Conservation (phyloP, 2,329 filamentous ascomycete species). For the Fusarium domesticum region DNA sequence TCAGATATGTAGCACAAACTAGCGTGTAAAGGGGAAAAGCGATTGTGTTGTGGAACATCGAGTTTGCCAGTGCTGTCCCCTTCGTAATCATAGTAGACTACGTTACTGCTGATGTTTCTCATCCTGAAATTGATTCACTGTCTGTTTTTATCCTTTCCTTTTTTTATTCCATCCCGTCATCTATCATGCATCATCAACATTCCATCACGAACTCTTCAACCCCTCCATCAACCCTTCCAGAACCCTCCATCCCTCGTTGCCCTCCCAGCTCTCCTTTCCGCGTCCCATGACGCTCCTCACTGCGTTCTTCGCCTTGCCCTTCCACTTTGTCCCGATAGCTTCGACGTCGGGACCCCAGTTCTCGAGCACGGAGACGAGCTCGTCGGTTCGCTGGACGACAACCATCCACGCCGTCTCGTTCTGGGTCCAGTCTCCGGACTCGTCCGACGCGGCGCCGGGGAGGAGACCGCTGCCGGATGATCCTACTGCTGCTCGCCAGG, state of each 20-base stretch:
- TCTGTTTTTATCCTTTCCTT: slow-evolving; percentile 5
- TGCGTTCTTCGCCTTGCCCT: slow-evolving; percentile 81
- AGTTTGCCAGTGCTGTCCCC: no score
- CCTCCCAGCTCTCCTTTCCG: slow-evolving; percentile 81
- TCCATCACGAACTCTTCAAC: slow-evolving; percentile 38
- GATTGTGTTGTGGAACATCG: no score
- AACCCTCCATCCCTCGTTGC: slow-evolving; percentile 62
- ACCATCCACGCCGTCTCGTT: slow-evolving; percentile 64
- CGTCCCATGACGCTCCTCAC: slow-evolving; percentile 79
- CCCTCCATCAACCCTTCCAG: slow-evolving; percentile 57
- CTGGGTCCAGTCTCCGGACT: slow-evolving; percentile 42
- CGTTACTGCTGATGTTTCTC: background rate
- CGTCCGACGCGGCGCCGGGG: slow-evolving; percentile 37
- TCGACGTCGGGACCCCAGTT: slow-evolving; percentile 67
- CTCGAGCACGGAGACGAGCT: slow-evolving; percentile 79
- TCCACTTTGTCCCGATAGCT: slow-evolving; percentile 76
- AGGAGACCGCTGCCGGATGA: slow-evolving; percentile 48
- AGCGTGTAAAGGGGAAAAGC: no score
- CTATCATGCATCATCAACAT: background rate
- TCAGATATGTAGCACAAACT: no score
- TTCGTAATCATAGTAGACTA: background rate
- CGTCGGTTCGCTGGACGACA: slow-evolving; percentile 74
- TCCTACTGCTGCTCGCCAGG: slow-evolving; percentile 71
- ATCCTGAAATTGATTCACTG: background rate
- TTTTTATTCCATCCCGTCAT: background rate